These are phyloP conservation scores for Phytophthora tentaculata DNA, from an alignment of 352 stramenopile species.

Conservation along the genomic window DNA sequence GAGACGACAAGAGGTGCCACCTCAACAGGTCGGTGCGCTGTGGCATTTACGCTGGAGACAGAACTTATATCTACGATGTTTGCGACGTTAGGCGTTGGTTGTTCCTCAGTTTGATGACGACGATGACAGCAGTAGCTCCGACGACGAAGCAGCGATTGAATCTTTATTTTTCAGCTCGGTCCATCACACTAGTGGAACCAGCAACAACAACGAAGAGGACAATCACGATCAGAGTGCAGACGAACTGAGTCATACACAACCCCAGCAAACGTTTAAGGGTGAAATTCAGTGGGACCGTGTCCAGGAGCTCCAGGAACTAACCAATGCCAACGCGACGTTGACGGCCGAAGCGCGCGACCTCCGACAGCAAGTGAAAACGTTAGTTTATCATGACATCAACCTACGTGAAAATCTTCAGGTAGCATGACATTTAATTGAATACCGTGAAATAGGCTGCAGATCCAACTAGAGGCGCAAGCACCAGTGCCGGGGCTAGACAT, in stretches of 20 bases:
- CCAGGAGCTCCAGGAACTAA: constrained; percentile 68
- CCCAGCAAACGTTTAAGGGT: constrained; percentile 21
- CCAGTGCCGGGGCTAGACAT: constrained; percentile 68
- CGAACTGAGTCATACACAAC: background rate
- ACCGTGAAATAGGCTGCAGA: constrained; percentile 53
- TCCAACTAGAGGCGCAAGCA: constrained; percentile 69
- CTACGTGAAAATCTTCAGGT: too few species aligned
- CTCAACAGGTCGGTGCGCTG: constrained; percentile 17
- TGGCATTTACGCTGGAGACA: background rate
- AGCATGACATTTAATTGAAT: background rate
- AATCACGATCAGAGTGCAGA: constrained; percentile 29
- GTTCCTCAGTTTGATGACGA: constrained; percentile 80
- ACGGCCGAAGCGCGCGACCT: constrained; percentile 49
- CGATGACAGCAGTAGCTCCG: constrained; percentile 58
- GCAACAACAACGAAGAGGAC: constrained; percentile 34
- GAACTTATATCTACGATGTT: background rate
- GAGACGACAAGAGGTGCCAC: constrained; percentile 21
- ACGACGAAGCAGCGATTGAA: constrained; percentile 26
- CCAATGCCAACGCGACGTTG: constrained; percentile 62
- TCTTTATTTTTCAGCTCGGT: constrained; percentile 7
- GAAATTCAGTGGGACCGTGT: constrained; percentile 59
- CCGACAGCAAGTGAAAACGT: constrained; percentile 71
- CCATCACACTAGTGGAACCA: background rate
- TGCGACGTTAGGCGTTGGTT: constrained; percentile 43
- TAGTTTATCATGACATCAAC: background rate